Evolutionary conservation across 345 rosid genomes (phyloP).

Genomic region (Gossypium raimondii): DNA sequence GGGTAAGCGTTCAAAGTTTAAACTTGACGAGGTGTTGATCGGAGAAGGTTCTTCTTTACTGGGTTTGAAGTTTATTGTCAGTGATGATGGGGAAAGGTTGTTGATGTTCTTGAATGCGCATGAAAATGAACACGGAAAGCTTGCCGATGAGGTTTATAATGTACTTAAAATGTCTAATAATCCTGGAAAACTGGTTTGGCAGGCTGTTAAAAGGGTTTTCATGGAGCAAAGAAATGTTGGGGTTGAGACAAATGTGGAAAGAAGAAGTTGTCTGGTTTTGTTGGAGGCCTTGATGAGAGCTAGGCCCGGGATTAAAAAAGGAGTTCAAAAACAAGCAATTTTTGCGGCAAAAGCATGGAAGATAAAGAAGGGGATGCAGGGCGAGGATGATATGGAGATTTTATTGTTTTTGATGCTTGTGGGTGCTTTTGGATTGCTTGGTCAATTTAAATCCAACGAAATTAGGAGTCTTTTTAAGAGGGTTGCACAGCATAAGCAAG

Average conservation of each 20-base stretch:
- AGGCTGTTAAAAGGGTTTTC: constrained; percentile 19
- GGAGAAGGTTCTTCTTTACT: constrained; percentile 9
- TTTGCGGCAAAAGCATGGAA: constrained; percentile 6
- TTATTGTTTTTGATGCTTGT: constrained; percentile 19
- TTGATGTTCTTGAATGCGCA: constrained; percentile 19
- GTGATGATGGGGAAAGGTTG: constrained; percentile 17
- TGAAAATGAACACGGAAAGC: constrained; percentile 12
- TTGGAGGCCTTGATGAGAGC: constrained; percentile 22
- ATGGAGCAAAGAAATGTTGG: constrained; percentile 4
- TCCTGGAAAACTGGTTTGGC: constrained; percentile 30
- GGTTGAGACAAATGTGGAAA: constrained; percentile 11
- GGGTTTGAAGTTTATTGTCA: constrained; percentile 7
- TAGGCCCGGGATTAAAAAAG: constrained; percentile 10
- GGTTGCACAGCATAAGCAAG: constrained; percentile 13
- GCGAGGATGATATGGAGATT: background rate
- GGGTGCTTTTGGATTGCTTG: constrained; percentile 13
- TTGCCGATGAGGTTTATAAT: constrained; percentile 12
- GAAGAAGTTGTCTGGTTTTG: constrained; percentile 15
- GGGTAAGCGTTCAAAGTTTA: constrained; percentile 4
- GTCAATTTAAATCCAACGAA: background rate
- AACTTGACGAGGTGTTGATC: constrained; percentile 1
- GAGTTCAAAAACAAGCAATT: constrained; percentile 16
- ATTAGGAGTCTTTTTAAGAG: constrained; percentile 10
- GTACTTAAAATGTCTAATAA: constrained; percentile 23
- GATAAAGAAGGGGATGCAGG: background rate